Percentiles rank a stretch among this genome's conserved stretches.
Evolutionary conservation across 2,329 filamentous ascomycete species (phyloP).

Genomic region (Scedosporium minutisporum): DNA sequence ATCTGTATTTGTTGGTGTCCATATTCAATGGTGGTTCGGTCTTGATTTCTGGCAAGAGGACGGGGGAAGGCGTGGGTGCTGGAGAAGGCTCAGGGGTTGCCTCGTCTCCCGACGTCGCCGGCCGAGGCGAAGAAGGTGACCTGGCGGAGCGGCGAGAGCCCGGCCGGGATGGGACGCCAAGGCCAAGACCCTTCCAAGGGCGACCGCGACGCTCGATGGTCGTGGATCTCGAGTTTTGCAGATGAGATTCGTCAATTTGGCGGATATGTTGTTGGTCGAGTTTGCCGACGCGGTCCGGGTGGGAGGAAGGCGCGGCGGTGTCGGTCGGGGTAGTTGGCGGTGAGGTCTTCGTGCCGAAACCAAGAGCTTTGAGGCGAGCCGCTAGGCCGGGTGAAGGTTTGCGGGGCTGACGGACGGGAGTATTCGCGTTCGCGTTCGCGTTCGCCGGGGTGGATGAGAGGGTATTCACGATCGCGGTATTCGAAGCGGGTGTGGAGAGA

Average conservation of each 20-base stretch:
- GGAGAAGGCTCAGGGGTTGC: conserved; percentile 19
- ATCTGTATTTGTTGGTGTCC: conserved; percentile 65
- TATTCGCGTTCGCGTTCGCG: conserved; percentile 12
- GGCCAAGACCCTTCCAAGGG: conserved; percentile 60
- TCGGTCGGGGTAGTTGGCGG: conserved; percentile 23
- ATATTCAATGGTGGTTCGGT: conserved; percentile 44
- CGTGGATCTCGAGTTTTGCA: conserved; percentile 39
- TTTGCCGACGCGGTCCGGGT: conserved; percentile 48
- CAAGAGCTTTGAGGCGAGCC: conserved; percentile 54
- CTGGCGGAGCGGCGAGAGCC: conserved; percentile 7
- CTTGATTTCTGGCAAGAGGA: conserved; percentile 41
- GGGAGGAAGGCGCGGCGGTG: conserved; percentile 13
- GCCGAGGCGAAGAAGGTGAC: not conserved
- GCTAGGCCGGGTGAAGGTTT: conserved; percentile 57
- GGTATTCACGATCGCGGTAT: conserved; percentile 9
- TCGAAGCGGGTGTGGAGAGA: conserved; percentile 14
- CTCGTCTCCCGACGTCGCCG: conserved; percentile 10
- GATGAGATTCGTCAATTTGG: conserved; percentile 58
- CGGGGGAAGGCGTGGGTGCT: conserved; percentile 16
- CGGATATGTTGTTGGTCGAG: conserved; percentile 62
- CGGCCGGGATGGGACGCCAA: conserved; percentile 24
- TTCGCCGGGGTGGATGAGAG: conserved; percentile 13
- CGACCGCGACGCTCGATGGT: conserved; percentile 56
- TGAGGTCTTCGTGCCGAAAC: conserved; percentile 36
- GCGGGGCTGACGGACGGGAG: conserved; percentile 26